These are phyloP conservation scores for Rhodotorula taiwanensis DNA, from an alignment of 768 basidiomycete species.

Conservation along the genomic window DNA sequence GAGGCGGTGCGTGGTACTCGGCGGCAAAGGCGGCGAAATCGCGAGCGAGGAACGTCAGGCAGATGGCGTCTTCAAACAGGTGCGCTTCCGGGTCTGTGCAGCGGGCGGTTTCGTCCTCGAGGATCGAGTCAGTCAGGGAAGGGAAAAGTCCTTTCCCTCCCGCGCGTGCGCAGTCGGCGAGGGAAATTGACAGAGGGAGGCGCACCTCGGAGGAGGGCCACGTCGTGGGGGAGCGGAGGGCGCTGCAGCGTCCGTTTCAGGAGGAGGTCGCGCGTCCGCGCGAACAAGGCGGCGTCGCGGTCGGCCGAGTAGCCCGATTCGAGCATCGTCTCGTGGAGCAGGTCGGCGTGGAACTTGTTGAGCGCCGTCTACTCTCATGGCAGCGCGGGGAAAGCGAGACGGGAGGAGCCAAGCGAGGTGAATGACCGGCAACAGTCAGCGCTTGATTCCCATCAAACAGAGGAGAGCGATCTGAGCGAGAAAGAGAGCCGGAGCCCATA, in stretches of 20 bases:
- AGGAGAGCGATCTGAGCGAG: no score
- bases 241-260: slow-evolving; percentile 15
- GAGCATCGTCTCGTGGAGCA: neutral
- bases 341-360: slow-evolving; percentile 16
- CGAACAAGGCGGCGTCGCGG: neutral
- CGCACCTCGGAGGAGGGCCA: slow-evolving; percentile 13
- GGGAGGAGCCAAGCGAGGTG: no score
- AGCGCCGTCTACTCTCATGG: neutral
- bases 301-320: neutral
- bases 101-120: neutral
- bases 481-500: no score
- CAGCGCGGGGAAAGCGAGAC: no score
- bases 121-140: no score
- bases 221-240: neutral
- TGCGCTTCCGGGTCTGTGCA: slow-evolving; percentile 22
- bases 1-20: neutral
- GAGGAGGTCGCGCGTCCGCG: slow-evolving; percentile 12
- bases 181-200: no score
- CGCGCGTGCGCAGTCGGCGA: neutral
- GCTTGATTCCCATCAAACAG: no score
- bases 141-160: no score
- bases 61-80: slow-evolving; percentile 30
- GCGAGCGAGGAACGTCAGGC: slow-evolving; percentile 15
- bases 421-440: neutral
- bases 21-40: slow-evolving; percentile 19